Evolutionary conservation across 768 basidiomycete species (phyloP).

Genomic region (Lactarius evosmus): DNA sequence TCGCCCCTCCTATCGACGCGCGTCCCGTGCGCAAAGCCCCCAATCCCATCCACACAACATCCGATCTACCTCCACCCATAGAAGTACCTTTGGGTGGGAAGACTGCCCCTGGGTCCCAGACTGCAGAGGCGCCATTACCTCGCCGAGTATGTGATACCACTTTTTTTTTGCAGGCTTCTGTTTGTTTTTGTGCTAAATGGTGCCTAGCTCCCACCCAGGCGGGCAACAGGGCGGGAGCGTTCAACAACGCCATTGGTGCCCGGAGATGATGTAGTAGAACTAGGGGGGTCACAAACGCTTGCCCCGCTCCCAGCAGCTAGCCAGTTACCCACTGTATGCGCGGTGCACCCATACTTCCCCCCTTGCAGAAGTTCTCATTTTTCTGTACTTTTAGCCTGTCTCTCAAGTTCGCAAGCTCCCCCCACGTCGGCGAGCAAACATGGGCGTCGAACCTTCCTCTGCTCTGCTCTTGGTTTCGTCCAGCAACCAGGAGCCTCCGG

Average conservation of each 20-base stretch:
- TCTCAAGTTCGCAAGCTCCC: constrained; percentile 20
- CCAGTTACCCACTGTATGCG: constrained; percentile 22
- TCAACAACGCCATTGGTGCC: neutral
- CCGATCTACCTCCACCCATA: neutral
- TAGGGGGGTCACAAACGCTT: neutral
- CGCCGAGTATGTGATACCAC: constrained; percentile 5
- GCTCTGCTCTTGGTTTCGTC: constrained; percentile 5
- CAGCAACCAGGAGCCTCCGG: neutral
- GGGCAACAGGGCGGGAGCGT: constrained; percentile 1
- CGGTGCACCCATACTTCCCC: neutral
- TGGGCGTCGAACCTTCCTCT: neutral
- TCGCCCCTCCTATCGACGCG: constrained; percentile 31
- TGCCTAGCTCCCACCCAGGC: constrained; percentile 22
- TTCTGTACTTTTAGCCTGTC: constrained; percentile 10
- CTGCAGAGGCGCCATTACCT: neutral
- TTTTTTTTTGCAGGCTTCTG: neutral
- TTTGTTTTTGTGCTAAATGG: neutral
- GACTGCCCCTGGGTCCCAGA: neutral
- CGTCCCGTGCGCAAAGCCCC: neutral
- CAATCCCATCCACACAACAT: neutral
- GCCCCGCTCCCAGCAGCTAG: neutral
- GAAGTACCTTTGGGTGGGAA: neutral
- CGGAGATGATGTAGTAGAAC: neutral
- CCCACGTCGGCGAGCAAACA: constrained; percentile 21
- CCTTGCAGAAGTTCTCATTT: neutral